Evolutionary conservation across 1,139 yeast species (phyloP), one percentile per base, ranked within the genome.

Genomic region (Debaryomyces sp.): DNA sequence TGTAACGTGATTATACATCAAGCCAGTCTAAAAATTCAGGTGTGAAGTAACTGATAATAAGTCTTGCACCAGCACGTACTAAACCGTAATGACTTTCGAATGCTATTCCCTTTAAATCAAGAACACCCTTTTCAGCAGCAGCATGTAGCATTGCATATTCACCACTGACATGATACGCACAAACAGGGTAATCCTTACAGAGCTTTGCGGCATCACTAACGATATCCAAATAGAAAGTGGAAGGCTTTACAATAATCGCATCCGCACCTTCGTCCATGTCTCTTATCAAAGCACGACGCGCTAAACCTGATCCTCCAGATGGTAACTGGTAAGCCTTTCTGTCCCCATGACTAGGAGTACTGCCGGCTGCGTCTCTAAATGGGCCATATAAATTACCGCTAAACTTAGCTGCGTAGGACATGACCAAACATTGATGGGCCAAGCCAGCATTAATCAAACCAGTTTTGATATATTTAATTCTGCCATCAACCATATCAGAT

Each of bases 121-220:
- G 89, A 49, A 92, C 81, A 23, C 96, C 96, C 77, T 92, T 92
- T 60, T 92, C 97, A 27, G 98, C 98, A 45, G 97, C 99, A 8
- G 99, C 99, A 65, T 92, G 96, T 55, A 94, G 73, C 99, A 95
- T 94, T 44, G 99, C 97, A 64, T 83, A 94, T 70, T 94, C 99
- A 43, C 99, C 99, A 67, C 95, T 85, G 27, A 94, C 99, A 67
- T 95, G 99, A 69, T 94, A 94, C 23, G 96, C 95, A 64, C 97
- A 91, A 45, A 94, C 76, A 26, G 99, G 99, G 59, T 87, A 82
- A 66, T 94, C 95, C 47, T 76, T 70, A 64, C 96, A 89, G 48
- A 92, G 78, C 59, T 81, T 85, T 35, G 94, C 78, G 1, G 99
- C 97, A 63, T 94, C 97, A 52, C 87, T 78, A 66, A 94, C 87